Evolutionary conservation across 108 stramenopile species (phyloP), one percentile per base, ranked within the genome.

Genomic region (Parmales sp.): DNA sequence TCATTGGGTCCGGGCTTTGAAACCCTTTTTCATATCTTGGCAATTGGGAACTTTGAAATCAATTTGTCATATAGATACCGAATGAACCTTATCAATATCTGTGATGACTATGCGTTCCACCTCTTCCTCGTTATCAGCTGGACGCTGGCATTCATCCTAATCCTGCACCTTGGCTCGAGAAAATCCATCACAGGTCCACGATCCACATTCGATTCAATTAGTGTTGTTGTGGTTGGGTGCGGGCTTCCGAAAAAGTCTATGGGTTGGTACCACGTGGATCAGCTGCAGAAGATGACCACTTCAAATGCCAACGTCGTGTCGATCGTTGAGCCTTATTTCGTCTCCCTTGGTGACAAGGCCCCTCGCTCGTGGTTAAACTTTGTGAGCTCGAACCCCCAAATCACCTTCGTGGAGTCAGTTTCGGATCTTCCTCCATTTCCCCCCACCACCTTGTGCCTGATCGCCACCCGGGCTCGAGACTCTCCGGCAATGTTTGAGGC

Each of bases 401-500:
- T 60, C 4, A 60, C 13, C 1, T 60, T 60, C 54, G 26, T 34
- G 31, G 20, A 34, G 26, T 19, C n/a, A 11, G 13, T 34, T 7
- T 23, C 54, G 8, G 54, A 60, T 16, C 20, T 60, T 11, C n/a
- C 13, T 13, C 31, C 29, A 28, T 34, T 60, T 16, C 31, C 54
- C 26, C 54, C 54, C 16, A 34, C 20, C 2, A 60, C 54, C 28
- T 13, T 60, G 29, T 11, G 13, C 5, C 38, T 68, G n/a, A 23
- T 64, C 11, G 43, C 49, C 25, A 60, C 41, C 22, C 46, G 89
- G 84, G 43, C 72, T 74, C 37, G 29, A n/a, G 88, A 89, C 76
- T 90, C 88, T 72, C 91, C 88, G 11, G 66, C 46, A 19, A 49
- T 87, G 26, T 76, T 92, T 20, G 65, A 67, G 8, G 73, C 26